Conservation (phyloP, 495 filamentous ascomycete species). For the Aspergillus affinis region DNA sequence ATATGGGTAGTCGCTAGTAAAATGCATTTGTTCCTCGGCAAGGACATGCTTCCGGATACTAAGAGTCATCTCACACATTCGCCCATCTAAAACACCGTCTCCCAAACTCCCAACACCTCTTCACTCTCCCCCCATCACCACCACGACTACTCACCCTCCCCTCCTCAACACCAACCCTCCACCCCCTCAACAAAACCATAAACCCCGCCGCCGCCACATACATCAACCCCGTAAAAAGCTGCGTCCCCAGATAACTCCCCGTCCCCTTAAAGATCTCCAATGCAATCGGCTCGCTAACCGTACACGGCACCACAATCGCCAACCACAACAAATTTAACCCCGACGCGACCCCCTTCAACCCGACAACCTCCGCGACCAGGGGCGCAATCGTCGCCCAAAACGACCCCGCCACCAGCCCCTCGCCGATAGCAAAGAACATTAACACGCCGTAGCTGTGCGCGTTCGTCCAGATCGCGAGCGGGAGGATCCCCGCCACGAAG, state of each 20-base stretch:
- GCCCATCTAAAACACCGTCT: neutral
- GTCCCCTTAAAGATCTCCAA: slow-evolving; percentile 54
- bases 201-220: slow-evolving; percentile 55
- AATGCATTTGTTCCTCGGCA: no score
- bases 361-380: slow-evolving; percentile 70
- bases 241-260: slow-evolving; percentile 55
- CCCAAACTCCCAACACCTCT: neutral
- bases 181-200: slow-evolving; percentile 48
- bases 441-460: slow-evolving; percentile 59
- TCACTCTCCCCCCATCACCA: neutral
- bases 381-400: slow-evolving; percentile 70
- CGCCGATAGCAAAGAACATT: slow-evolving; percentile 63
- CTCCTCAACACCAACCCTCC: slow-evolving; percentile 7
- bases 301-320: slow-evolving; percentile 61
- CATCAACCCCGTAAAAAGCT: slow-evolving; percentile 61
- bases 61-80: neutral
- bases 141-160: neutral
- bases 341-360: slow-evolving; percentile 56
- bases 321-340: slow-evolving; percentile 65
- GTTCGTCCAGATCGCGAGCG: slow-evolving; percentile 70
- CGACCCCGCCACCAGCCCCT: slow-evolving; percentile 62
- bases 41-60: no score
- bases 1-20: no score
- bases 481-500: slow-evolving; percentile 56
- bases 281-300: slow-evolving; percentile 67